Evolutionary conservation across 2,329 filamentous ascomycete genomes (phyloP).

Genomic region (Botrytis tulipae): DNA sequence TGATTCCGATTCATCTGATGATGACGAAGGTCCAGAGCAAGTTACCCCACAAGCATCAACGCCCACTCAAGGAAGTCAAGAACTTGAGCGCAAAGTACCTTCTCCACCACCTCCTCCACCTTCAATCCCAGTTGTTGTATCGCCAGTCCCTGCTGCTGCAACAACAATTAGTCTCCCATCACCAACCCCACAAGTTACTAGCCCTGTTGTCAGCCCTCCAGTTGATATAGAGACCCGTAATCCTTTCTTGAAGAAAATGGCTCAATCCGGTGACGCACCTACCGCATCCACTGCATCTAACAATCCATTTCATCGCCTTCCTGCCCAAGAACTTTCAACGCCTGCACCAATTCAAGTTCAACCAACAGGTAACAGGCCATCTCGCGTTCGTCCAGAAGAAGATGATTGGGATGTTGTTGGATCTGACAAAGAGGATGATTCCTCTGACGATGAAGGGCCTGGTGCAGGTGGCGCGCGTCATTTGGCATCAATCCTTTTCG

Average conservation of each 20-base stretch:
- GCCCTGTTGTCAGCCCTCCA: constrained; percentile 48
- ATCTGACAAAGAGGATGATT: constrained; percentile 72
- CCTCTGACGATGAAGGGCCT: constrained; percentile 71
- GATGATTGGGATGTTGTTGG: constrained; percentile 83
- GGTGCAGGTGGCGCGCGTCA: constrained; percentile 84
- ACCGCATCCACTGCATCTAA: constrained; percentile 67
- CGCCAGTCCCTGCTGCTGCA: constrained; percentile 28
- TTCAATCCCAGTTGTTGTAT: constrained; percentile 2
- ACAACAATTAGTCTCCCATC: constrained; percentile 31
- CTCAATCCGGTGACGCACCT: constrained; percentile 54
- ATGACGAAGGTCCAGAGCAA: constrained; percentile 75
- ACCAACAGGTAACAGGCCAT: constrained; percentile 47
- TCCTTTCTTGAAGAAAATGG: constrained; percentile 89
- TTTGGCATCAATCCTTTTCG: constrained; percentile 90
- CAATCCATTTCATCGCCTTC: constrained; percentile 91
- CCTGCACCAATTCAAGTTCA: constrained; percentile 42
- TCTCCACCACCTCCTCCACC: constrained; percentile 54
- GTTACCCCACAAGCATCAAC: constrained; percentile 62
- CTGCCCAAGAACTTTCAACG: constrained; percentile 56
- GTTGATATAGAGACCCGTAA: constrained; percentile 81
- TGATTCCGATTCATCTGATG: constrained; percentile 74
- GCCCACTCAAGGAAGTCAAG: constrained; percentile 54
- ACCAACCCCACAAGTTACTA: constrained; percentile 21
- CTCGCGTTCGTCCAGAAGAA: constrained; percentile 58
- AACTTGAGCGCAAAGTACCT: constrained; percentile 52